Conservation (phyloP, 2,329 filamentous ascomycete species). For the Herpotrichia juniperi region DNA sequence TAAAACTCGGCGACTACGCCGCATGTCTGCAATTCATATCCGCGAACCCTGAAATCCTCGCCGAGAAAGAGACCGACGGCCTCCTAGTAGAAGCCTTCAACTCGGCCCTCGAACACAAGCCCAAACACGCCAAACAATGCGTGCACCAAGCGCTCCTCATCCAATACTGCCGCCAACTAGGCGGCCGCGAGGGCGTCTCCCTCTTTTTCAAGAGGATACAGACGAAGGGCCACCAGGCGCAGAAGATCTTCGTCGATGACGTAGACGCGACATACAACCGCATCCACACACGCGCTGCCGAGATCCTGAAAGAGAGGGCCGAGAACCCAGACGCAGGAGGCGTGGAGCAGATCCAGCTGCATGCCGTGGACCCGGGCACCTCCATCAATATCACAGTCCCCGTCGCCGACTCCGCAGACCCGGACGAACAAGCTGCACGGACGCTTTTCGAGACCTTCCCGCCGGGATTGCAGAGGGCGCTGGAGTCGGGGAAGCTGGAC, state of each 20-base stretch:
- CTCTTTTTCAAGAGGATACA: slow-evolving; percentile 97
- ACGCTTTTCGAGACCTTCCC: slow-evolving; percentile 84
- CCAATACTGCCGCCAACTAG: slow-evolving; percentile 92
- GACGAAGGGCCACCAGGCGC: slow-evolving; percentile 85
- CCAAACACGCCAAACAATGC: slow-evolving; percentile 80
- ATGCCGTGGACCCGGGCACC: slow-evolving; percentile 92
- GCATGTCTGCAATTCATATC: slow-evolving; percentile 77
- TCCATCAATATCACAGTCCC: slow-evolving; percentile 89
- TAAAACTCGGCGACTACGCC: slow-evolving; percentile 76
- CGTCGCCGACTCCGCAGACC: slow-evolving; percentile 54
- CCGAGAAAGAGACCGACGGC: slow-evolving; percentile 87
- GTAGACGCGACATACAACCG: slow-evolving; percentile 85
- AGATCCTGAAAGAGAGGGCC: slow-evolving; percentile 69
- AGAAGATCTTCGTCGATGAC: slow-evolving; percentile 90
- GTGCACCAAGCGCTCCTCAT: slow-evolving; percentile 92
- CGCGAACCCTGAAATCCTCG: slow-evolving; percentile 77
- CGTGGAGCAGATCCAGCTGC: slow-evolving; percentile 95
- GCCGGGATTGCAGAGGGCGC: slow-evolving; percentile 77
- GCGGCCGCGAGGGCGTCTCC: slow-evolving; percentile 84
- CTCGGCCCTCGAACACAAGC: slow-evolving; percentile 75
- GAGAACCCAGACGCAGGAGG: slow-evolving; percentile 62
- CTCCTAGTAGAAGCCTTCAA: slow-evolving; percentile 92
- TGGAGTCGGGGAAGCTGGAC: slow-evolving; percentile 89
- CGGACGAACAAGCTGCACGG: slow-evolving; percentile 61
- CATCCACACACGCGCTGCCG: slow-evolving; percentile 77